Base-by-base conservation (phyloP, 2,329 filamentous ascomycete species). In the Pyricularia pennisetigena region DNA sequence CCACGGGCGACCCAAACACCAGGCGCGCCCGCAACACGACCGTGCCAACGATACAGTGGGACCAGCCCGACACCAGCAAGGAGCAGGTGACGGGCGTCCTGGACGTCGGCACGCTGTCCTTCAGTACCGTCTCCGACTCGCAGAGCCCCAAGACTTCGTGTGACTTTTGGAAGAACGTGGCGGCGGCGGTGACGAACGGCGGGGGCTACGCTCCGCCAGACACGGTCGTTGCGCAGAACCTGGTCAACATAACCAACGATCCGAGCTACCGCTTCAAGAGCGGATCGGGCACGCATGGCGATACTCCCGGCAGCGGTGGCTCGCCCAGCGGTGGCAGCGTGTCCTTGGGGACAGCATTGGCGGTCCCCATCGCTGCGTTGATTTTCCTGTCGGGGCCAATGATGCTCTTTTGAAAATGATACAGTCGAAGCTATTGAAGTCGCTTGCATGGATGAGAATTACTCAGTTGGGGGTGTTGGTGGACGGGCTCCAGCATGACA, bases 1-100 rank as follows among this genome's bases (percentile, higher is more conserved):
- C 75, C 20, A 75, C 73, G 2, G 80, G 80, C 0, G 74, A 81
- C 68, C 80, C 79, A 12, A 81, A 81, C 70, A 77, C 71, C 0
- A 74, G 73, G 28, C 72, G 75, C 2, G 8, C 64, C 63, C 68
- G 68, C 28, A 64, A 41, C 23, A 76, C 76, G 32, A n/a, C 80
- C 6, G 78, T 78, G 49, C 72, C 75, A 1, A 77, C 78, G 1
- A 71, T 78, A 9, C 66, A 72, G 7, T 81, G 79, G 78, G 71
- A 74, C 20, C 74, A 76, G 54, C 75, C 77, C 8, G 68, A 70
- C 24, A 73, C 69, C 26, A 68, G 65, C 9, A 72, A 71, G 3
- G 73, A 78, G 65, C 68, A 72, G 49, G 70, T 77, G 2, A 65
- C 66, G 1, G 72, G 73, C 9, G 77, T 79, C 2, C 68, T 79